Evolutionary conservation across 2,329 filamentous ascomycete genomes (phyloP).

Genomic region (Aurifilum marmelostoma): DNA sequence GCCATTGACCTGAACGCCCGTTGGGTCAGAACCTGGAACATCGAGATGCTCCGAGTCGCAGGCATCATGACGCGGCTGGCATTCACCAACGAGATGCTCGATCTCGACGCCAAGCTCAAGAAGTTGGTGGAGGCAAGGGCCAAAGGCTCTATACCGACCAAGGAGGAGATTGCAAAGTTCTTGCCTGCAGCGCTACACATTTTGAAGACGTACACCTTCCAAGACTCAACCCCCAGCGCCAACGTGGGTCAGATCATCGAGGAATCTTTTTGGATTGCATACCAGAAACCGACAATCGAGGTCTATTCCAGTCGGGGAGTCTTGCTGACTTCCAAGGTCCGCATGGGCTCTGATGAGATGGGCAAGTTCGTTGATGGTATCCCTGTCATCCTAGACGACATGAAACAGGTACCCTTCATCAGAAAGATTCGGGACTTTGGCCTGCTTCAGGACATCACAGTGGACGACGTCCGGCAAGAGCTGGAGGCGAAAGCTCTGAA

Average conservation of each 20-base stretch:
- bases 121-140: conserved; percentile 36
- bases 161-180: conserved; percentile 66
- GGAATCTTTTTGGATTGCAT: conserved; percentile 94
- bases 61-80: conserved; percentile 89
- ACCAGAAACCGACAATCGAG: conserved; percentile 79
- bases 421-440: conserved; percentile 81
- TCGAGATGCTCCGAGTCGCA: conserved; percentile 87
- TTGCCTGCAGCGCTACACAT: conserved; percentile 81
- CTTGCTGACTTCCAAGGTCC: conserved; percentile 79
- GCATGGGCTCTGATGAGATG: conserved; percentile 70
- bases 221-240: conserved; percentile 85
- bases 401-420: conserved; percentile 76
- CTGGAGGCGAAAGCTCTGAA: conserved; percentile 81
- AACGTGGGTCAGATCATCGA: conserved; percentile 86
- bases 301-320: conserved; percentile 88
- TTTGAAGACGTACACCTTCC: conserved; percentile 84
- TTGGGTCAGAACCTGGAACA: conserved; percentile 94
- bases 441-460: conserved; percentile 83
- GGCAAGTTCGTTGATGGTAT: conserved; percentile 83
- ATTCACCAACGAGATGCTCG: conserved; percentile 84
- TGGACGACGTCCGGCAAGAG: conserved; percentile 82
- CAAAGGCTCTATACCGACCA: conserved; percentile 57
- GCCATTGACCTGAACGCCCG: conserved; percentile 95
- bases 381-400: conserved; percentile 77
- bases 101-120: conserved; percentile 66